Conservation (phyloP, 1,284 basidiomycete genomes). For the Cutaneotrichosporon sp. region DNA sequence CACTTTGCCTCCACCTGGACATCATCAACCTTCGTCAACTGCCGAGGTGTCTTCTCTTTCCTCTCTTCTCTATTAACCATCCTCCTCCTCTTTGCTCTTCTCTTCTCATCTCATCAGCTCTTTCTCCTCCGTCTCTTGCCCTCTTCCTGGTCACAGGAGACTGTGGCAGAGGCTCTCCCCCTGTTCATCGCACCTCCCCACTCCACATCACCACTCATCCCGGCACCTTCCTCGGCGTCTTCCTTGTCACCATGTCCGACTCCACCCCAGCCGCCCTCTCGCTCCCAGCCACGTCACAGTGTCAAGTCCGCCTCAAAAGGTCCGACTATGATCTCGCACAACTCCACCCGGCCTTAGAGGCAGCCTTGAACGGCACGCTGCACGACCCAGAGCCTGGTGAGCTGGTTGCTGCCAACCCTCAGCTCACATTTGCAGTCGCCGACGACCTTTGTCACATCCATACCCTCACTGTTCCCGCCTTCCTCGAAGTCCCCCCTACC, state of each 20-base stretch:
- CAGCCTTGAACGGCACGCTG: background rate
- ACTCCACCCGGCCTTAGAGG: slow-evolving; percentile 8
- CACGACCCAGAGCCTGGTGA: background rate
- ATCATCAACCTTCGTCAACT: too few relatives aligned
- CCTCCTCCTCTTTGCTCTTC: too few relatives aligned
- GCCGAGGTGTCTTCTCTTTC: background rate
- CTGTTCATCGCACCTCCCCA: too few relatives aligned
- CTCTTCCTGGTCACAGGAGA: background rate
- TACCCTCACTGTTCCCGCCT: slow-evolving; percentile 36
- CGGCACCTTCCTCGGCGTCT: background rate
- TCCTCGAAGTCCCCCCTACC: slow-evolving; percentile 20
- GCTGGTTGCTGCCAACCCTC: background rate
- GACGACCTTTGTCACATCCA: slow-evolving; percentile 35
- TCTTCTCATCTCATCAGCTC: too few relatives aligned
- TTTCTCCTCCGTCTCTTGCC: too few relatives aligned
- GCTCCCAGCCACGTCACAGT: slow-evolving; percentile 1
- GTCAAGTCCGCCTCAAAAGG: slow-evolving; percentile 1
- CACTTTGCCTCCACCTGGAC: background rate
- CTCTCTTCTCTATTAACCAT: background rate
- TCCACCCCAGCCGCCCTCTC: background rate
- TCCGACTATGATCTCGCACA: slow-evolving; percentile 19
- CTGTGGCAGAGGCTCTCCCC: background rate
- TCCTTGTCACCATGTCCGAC: background rate
- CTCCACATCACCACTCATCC: too few relatives aligned
- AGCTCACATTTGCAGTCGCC: background rate